Evolutionary conservation across 306 rosid species (phyloP), one percentile per base, ranked within the genome.

Genomic region (Canavalia gladiata): DNA sequence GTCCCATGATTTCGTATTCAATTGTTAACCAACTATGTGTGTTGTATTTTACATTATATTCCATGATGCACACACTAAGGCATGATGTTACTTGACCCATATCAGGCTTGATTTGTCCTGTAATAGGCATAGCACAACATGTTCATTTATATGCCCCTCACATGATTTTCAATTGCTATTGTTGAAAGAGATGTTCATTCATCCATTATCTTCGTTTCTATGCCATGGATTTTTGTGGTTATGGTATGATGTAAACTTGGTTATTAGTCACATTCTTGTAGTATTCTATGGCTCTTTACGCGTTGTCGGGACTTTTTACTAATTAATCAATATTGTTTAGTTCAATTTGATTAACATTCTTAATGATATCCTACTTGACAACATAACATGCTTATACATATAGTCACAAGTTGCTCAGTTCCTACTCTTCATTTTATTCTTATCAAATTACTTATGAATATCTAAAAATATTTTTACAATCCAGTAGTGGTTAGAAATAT

Each of bases 101-200:
- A 73, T 60, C 51, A 34, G 68, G 85, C 57, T 68, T 67, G 65
- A 28, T 67, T 1, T 75, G 55, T 56, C 76, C 76, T 76, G 11
- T 25, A 75, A 67, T 70, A 75, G 57, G 25, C 35, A 31, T 68
- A 76, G 47, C 71, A 76, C 10, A 82, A 60, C 78, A 60, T 69
- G 74, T 76, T 76, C 82, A 31, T 69, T 69, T 76, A 37, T 76
- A 82, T 69, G 74, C 68, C 13, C 4, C 5, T 76, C 86, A 82
- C 82, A 72, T 82, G 82, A 76, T 69, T 60, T 50, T 68, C 68
- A 50, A 33, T 69, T 43, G 49, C 33, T 56, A 11, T 41, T 68
- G 58, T 35, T 55, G 49, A 78, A 55, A 55, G 11, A 8, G 35
- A 77, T 52, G 54, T 46, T 31, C 71, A 29, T 5, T 68, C 29